Conservation (phyloP, 2,329 filamentous ascomycete species). For the Ophiostoma angusticollis region DNA sequence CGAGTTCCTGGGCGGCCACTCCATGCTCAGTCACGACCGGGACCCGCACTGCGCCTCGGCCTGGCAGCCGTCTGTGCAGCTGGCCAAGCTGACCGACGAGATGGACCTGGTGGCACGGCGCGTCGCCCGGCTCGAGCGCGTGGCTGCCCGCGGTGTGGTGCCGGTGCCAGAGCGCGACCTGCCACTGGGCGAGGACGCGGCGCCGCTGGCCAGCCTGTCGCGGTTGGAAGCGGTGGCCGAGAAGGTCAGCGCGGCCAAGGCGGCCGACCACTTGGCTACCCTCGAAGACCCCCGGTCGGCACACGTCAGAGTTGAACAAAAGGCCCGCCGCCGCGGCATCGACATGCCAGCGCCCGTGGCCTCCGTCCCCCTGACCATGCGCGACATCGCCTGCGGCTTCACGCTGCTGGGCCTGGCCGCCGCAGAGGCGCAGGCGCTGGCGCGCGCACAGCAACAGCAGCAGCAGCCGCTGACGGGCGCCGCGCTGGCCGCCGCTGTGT, state of each 20-base stretch:
- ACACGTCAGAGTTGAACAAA: neutral
- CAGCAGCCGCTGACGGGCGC: neutral
- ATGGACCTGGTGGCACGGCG: neutral
- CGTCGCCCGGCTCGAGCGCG: neutral
- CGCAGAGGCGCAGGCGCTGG: neutral
- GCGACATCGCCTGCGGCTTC: conserved; percentile 4
- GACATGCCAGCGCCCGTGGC: too few species aligned
- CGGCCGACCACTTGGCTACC: neutral
- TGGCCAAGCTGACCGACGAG: conserved; percentile 1
- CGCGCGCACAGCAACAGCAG: neutral
- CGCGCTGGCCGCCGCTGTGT: too few species aligned
- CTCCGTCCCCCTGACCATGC: neutral
- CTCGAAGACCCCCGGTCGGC: neutral
- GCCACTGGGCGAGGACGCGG: neutral
- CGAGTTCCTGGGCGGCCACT: neutral
- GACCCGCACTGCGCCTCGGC: neutral
- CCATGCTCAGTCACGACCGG: neutral
- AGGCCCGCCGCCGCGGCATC: too few species aligned
- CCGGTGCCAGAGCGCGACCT: conserved; percentile 1
- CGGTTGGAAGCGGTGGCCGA: too few species aligned
- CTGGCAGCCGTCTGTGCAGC: neutral
- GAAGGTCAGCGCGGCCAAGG: too few species aligned
- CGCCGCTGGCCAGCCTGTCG: too few species aligned
- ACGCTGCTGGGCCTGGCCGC: neutral
- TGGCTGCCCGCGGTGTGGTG: neutral